phyloP scores from a whole-genome alignment of 148 eudicot genomes.

The Beta vulgaris region DNA sequence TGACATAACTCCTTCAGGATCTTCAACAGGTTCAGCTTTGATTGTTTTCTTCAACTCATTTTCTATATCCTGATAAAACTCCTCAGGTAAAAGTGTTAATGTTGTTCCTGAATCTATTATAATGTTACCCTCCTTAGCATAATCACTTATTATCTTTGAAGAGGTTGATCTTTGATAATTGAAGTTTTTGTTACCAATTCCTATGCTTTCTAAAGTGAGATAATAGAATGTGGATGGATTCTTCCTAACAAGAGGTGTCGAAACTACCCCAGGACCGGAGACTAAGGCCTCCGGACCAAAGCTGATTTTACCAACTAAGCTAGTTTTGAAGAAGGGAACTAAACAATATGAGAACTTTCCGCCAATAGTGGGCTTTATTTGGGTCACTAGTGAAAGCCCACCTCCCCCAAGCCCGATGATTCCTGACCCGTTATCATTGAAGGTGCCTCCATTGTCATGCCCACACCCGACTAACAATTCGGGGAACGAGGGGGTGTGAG shows the following conservation, averaged over 20 bases:
- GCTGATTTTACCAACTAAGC: conserved; percentile 28
- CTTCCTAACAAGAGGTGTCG: conserved; percentile 33
- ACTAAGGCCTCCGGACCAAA: conserved; percentile 35
- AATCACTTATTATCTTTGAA: neutral
- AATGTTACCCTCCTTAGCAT: conserved; percentile 36
- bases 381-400: conserved; percentile 36
- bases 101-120: conserved; percentile 60
- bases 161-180: neutral
- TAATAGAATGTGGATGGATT: conserved; percentile 28
- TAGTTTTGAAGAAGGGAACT: conserved; percentile 16
- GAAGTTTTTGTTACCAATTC: conserved; percentile 21
- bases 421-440: conserved; percentile 35
- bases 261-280: conserved; percentile 33
- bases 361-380: conserved; percentile 29
- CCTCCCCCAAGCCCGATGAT: conserved; percentile 54
- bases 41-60: conserved; percentile 21
- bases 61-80: conserved; percentile 25
- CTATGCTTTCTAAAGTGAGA: conserved; percentile 37
- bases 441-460: conserved; percentile 35
- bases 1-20: conserved; percentile 19
- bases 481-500: conserved; percentile 17
- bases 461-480: conserved; percentile 46
- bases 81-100: conserved; percentile 32
- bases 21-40: conserved; percentile 11
- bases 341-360: conserved; percentile 53